These are phyloP conservation scores for Skeletonema tropicum DNA, from an alignment of 108 stramenopile genomes.

Conservation along the genomic window DNA sequence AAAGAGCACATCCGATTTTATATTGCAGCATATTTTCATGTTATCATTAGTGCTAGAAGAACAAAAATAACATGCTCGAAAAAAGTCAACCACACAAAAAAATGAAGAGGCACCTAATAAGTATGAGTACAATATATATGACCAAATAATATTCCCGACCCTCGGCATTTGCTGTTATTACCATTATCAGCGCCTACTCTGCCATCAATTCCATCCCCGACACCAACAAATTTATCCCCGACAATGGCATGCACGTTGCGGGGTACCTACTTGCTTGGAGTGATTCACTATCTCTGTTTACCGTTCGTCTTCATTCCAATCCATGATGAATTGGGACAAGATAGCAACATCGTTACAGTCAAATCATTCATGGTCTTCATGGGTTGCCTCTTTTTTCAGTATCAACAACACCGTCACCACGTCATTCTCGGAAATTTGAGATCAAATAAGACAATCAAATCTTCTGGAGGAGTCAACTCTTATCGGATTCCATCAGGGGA, in stretches of 20 bases:
- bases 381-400: constrained; percentile 60
- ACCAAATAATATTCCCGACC: too few relatives aligned
- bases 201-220: too few relatives aligned
- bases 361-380: constrained; percentile 10
- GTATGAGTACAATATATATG: too few relatives aligned
- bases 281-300: constrained; percentile 66
- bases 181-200: too few relatives aligned
- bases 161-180: too few relatives aligned
- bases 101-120: too few relatives aligned
- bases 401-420: constrained; percentile 72
- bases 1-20: too few relatives aligned
- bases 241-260: constrained; percentile 64
- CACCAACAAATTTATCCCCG: too few relatives aligned
- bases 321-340: background rate
- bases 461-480: constrained; percentile 11
- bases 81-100: too few relatives aligned
- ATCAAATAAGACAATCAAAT: background rate
- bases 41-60: too few relatives aligned
- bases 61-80: too few relatives aligned
- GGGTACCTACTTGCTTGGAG: constrained; percentile 70
- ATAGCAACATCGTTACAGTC: background rate
- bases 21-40: too few relatives aligned
- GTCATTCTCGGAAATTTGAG: constrained; percentile 52
- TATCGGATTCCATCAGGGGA: constrained; percentile 53
- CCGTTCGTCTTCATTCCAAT: constrained; percentile 62